These are phyloP conservation scores for Gastrolobium bilobum DNA, from an alignment of 306 rosid species.

Conservation along the genomic window DNA sequence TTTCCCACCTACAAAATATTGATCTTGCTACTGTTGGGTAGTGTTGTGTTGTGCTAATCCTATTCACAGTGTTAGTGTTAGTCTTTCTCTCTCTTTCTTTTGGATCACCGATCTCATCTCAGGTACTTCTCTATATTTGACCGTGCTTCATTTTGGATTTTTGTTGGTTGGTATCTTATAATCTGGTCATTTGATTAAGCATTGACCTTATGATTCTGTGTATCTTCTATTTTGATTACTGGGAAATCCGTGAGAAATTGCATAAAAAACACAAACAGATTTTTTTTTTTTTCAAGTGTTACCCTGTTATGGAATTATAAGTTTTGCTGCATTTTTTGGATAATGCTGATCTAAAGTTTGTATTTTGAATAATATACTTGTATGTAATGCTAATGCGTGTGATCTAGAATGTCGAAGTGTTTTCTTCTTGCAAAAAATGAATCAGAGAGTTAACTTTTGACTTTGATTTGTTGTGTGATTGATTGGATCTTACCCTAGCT, in stretches of 20 bases:
- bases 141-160: conserved; percentile 10
- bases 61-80: neutral
- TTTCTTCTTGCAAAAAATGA: conserved; percentile 7
- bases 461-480: conserved; percentile 41
- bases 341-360: conserved; percentile 47
- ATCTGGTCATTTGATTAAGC: conserved; percentile 25
- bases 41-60: neutral
- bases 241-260: neutral
- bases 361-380: conserved; percentile 5
- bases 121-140: conserved; percentile 44
- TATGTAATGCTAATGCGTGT: conserved; percentile 8
- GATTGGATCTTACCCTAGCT: conserved; percentile 41
- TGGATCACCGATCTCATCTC: conserved; percentile 41
- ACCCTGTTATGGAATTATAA: conserved; percentile 25
- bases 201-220: conserved; percentile 32
- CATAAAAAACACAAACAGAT: neutral
- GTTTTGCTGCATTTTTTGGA: conserved; percentile 27
- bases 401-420: conserved; percentile 32
- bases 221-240: conserved; percentile 20
- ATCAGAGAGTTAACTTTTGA: conserved; percentile 7
- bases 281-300: neutral
- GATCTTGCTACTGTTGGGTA: neutral
- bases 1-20: neutral
- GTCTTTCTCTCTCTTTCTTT: neutral
- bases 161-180: neutral